Conservation (phyloP, 148 eudicot species). For the Rhododendron ovatum region DNA sequence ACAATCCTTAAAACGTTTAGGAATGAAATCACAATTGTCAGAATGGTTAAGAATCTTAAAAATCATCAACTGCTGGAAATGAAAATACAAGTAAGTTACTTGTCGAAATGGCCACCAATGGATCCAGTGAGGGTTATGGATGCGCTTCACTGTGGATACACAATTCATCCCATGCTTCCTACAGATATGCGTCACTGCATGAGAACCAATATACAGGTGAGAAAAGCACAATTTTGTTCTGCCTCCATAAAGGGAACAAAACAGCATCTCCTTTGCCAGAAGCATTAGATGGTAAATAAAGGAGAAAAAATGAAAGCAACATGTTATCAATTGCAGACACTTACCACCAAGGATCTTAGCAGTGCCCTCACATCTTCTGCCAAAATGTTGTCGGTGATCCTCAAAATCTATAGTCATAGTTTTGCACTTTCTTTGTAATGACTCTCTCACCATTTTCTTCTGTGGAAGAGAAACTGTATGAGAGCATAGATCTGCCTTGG, state of each 20-base stretch:
- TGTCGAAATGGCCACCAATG: neutral
- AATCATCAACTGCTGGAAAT: neutral
- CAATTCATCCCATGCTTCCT: neutral
- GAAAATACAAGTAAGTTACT: neutral
- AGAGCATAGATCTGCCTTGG: neutral
- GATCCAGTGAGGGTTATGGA: neutral
- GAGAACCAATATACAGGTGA: neutral
- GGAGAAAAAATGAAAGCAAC: neutral
- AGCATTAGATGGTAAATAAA: neutral
- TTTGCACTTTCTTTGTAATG: neutral
- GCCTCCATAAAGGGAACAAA: neutral
- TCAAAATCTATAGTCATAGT: neutral
- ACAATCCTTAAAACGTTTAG: neutral
- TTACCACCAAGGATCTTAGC: neutral
- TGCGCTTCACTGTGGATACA: neutral
- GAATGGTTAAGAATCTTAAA: neutral
- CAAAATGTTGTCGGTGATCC: neutral
- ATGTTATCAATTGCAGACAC: neutral
- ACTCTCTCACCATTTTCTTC: neutral
- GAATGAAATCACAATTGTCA: neutral
- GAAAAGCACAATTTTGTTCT: neutral
- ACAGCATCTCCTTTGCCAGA: neutral
- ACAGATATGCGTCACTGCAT: neutral
- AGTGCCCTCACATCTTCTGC: neutral
- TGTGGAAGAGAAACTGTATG: neutral